These are phyloP conservation scores for Schizophyllum commune DNA, from an alignment of 1,284 basidiomycete genomes.

Conservation along the genomic window DNA sequence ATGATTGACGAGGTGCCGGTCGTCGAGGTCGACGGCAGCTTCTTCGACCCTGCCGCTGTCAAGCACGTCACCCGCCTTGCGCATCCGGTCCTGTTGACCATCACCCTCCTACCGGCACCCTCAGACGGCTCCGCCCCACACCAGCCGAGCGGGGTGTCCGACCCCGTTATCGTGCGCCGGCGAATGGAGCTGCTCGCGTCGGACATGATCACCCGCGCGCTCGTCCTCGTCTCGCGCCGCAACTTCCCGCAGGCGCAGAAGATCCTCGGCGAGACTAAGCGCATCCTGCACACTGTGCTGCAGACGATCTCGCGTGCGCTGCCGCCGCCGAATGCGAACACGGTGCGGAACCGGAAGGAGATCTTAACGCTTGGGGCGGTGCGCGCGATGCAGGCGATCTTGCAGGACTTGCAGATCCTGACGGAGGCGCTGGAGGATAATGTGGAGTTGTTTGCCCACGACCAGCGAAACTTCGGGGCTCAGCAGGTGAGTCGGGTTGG, in stretches of 20 bases:
- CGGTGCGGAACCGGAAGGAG: conserved; percentile 67
- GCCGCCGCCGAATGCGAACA: conserved; percentile 38
- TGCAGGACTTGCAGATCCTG: conserved; percentile 79
- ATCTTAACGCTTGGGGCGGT: conserved; percentile 61
- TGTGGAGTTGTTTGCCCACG: conserved; percentile 82
- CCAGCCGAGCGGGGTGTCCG: conserved; percentile 34
- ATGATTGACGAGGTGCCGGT: conserved; percentile 94
- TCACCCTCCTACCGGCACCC: conserved; percentile 68
- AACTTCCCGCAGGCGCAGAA: conserved; percentile 83
- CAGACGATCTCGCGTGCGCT: conserved; percentile 71
- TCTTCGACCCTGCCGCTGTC: conserved; percentile 78
- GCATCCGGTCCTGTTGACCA: conserved; percentile 82
- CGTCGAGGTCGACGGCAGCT: conserved; percentile 86
- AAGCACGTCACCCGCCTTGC: conserved; percentile 81
- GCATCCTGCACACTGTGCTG: conserved; percentile 79
- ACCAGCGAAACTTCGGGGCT: conserved; percentile 87
- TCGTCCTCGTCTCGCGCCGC: conserved; percentile 82
- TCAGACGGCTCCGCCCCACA: conserved; percentile 4
- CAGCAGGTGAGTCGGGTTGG: conserved; percentile 62
- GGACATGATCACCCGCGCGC: conserved; percentile 91
- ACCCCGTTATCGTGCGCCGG: conserved; percentile 83
- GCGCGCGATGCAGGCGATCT: conserved; percentile 71
- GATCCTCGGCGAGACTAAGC: conserved; percentile 82
- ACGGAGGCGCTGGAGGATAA: conserved; percentile 85
- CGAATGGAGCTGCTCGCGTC: conserved; percentile 89